Base-by-base conservation (phyloP, 176 grass and related monocot genomes). In the Luzula sylvatica region DNA sequence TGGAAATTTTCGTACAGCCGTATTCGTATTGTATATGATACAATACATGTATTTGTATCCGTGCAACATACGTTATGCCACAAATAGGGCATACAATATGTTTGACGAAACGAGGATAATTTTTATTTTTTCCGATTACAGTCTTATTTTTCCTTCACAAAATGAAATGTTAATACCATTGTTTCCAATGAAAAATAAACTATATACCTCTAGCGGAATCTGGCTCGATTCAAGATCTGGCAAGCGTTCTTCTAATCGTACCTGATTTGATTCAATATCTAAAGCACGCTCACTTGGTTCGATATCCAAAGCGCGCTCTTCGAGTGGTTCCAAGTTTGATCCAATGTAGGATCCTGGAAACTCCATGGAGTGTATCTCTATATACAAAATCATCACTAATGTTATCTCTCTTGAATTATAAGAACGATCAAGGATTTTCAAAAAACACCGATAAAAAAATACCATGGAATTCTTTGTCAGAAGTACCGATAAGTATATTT, bases 401-500 rank as follows among this genome's bases (percentile, higher is more conserved):
- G 17, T 21, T 12, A 23, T 51, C 16, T 53, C 19, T 15, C 2
- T 23, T 21, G 7, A n/a, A 26, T 9, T 15, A 44, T 50, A 52
- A 41, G n/a, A 6, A 18, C 7, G 53, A 14, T 32, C 35, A 8
- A 2, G 23, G 12, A 22, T 30, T 20, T 24, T 38, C 2, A n/a
- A 53, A 9, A 26, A 30, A 67, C 7, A 24, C 30, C 27, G 62
- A 15, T n/a, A 30, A 55, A 56, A 60, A 29, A 48, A 59, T 76
- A 83, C 74, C 66, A 17, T 62, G 48, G 53, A 86, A 65, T 66
- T 75, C 73, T 15, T 12, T 78, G 13, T 46, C 55, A 17, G 57
- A 46, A 13, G 70, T 65, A 48, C 72, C 65, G 35, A 70, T 61
- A 45, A n/a, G 45, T 23, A 50, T 38, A 51, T 85, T 49, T 74